Evolutionary conservation across 768 basidiomycete genomes (phyloP).

Genomic region (Rhodocollybia butyracea): DNA sequence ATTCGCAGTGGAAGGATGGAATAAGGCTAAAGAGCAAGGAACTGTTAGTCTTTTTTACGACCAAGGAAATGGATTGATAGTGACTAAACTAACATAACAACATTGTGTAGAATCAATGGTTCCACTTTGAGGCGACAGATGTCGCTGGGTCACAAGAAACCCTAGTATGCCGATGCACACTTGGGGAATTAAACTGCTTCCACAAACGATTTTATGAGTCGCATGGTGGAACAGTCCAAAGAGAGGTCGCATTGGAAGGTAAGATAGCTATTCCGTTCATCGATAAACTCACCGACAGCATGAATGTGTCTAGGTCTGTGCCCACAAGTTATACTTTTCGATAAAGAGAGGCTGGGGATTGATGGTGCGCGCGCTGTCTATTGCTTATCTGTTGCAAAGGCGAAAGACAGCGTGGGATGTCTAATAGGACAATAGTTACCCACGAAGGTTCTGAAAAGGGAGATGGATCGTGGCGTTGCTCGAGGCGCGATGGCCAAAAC

Average conservation of each 20-base stretch:
- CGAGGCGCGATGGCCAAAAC: not conserved
- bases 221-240: not conserved
- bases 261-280: not conserved
- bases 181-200: not conserved
- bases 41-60: not conserved
- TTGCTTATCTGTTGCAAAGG: not conserved
- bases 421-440: not conserved
- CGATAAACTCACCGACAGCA: not conserved
- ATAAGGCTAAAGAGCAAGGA: not conserved
- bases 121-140: not conserved
- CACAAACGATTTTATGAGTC: not conserved
- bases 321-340: no score
- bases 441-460: not conserved
- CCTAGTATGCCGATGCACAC: not conserved
- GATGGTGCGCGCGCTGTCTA: no score
- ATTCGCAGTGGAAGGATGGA: not conserved
- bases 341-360: no score
- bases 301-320: not conserved
- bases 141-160: not conserved
- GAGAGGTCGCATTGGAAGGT: not conserved
- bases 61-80: not conserved
- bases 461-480: not conserved
- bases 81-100: not conserved
- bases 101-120: not conserved
- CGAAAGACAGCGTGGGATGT: not conserved